Conservation (phyloP, 441 rosid genomes). For the Pelargonium australe region DNA sequence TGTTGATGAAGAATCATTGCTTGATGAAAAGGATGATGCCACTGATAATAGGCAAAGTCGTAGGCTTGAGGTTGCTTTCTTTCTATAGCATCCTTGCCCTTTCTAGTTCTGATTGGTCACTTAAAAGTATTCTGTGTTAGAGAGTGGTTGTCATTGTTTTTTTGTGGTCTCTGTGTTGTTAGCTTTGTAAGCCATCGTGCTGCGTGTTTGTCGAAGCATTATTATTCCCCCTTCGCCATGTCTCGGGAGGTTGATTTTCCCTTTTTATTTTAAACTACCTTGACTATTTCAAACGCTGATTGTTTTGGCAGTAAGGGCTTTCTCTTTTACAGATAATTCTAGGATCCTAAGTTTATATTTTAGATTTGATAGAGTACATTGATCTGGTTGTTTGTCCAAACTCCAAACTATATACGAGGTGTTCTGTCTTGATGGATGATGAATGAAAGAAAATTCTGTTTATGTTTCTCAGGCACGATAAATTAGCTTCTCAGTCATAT, state of each 20-base stretch:
- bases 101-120: conserved; percentile 7
- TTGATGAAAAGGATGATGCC: conserved; percentile 38
- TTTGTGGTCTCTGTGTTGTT: too few relatives aligned
- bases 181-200: not conserved
- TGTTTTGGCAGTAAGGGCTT: not conserved
- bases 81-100: not conserved
- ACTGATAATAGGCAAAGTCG: conserved; percentile 39
- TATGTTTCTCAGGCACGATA: too few relatives aligned
- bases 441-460: too few relatives aligned
- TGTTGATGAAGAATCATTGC: conserved; percentile 30
- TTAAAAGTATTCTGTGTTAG: too few relatives aligned
- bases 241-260: not conserved
- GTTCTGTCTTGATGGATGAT: too few relatives aligned
- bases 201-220: not conserved
- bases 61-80: conserved; percentile 69
- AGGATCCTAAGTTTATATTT: too few relatives aligned
- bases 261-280: not conserved
- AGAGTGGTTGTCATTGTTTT: too few relatives aligned
- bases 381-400: too few relatives aligned
- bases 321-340: not conserved
- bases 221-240: not conserved
- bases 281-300: conserved; percentile 1
- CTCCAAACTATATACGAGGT: too few relatives aligned
- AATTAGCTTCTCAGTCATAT: too few relatives aligned
- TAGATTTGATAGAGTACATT: too few relatives aligned